Evolutionary conservation across 129 eudicot species (phyloP).

Genomic region (Arctium lappa): DNA sequence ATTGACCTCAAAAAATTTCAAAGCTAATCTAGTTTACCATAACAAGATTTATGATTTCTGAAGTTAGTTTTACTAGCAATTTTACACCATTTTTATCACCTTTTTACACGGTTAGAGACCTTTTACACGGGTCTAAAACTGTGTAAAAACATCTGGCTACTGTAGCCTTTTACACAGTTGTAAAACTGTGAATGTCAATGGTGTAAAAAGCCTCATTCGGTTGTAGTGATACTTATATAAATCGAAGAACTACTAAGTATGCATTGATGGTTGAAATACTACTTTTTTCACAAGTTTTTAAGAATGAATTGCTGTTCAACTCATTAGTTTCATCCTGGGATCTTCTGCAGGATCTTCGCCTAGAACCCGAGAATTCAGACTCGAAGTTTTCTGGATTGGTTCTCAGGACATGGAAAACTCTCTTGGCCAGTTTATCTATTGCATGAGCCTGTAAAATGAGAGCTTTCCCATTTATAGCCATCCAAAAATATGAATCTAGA

Average conservation of each 20-base stretch:
- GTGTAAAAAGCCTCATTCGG: background rate
- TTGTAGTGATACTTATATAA: constrained; percentile 14
- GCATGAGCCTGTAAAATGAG: constrained; percentile 71
- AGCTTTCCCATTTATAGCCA: background rate
- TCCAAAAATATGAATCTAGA: background rate
- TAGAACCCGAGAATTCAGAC: constrained; percentile 52
- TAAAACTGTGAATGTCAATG: background rate
- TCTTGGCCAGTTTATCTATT: constrained; percentile 64
- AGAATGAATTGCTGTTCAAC: constrained; percentile 20
- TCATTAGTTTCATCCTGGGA: constrained; percentile 40
- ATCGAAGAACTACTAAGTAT: constrained; percentile 2
- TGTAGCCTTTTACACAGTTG: background rate
- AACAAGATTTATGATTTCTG: background rate
- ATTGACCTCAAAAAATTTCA: constrained; percentile 7
- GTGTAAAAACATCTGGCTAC: background rate
- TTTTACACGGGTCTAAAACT: background rate
- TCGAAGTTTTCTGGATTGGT: constrained; percentile 70
- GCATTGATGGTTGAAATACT: constrained; percentile 11
- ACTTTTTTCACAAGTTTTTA: constrained; percentile 22
- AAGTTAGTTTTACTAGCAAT: background rate
- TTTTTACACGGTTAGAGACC: too few species aligned
- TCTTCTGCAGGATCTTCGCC: constrained; percentile 68
- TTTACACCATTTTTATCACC: background rate
- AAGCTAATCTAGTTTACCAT: background rate
- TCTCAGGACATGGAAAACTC: constrained; percentile 65